Base-by-base conservation (phyloP, 176 grass and related monocot species). In the Guadua angustifolia region DNA sequence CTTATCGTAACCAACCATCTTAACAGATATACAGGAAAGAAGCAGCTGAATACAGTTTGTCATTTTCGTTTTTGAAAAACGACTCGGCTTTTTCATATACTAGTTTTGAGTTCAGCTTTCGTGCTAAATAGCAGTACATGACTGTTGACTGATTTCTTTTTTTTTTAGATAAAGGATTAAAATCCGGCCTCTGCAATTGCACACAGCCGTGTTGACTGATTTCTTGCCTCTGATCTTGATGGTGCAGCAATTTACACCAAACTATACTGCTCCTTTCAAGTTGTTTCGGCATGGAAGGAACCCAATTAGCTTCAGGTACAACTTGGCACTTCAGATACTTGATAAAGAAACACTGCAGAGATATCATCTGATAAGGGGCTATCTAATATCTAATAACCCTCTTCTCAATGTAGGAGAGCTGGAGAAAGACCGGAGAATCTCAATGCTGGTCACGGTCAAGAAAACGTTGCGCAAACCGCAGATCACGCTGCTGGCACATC, bases 161-260 rank as follows among this genome's bases (percentile, higher is more conserved):
- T n/a, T n/a, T n/a, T n/a, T n/a, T n/a, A n/a, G n/a, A n/a, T n/a
- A n/a, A n/a, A n/a, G n/a, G n/a, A n/a, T n/a, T n/a, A n/a, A n/a
- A n/a, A n/a, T n/a, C n/a, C n/a, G n/a, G n/a, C n/a, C n/a, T n/a
- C n/a, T n/a, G n/a, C n/a, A n/a, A n/a, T n/a, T n/a, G n/a, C n/a
- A n/a, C n/a, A n/a, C n/a, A n/a, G n/a, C n/a, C n/a, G n/a, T 66
- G 58, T 62, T 71, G 18, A 66, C 40, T 88, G 36, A 84, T 50
- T 8, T 73, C 1, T 39, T 77, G 18, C 51, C n/a, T 57, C 45
- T 19, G 19, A 43, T 84, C 16, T 49, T 81, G 49, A 77, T 69
- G 68, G 43, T 46, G 39, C 90, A 94, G 93, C 33, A 92, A 92
- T 83, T 92, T 24, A 66, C 80, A 79, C 87, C 87, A 69, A 89